Conservation (phyloP, 164 flowering plant species). For the Amborella trichopoda region DNA sequence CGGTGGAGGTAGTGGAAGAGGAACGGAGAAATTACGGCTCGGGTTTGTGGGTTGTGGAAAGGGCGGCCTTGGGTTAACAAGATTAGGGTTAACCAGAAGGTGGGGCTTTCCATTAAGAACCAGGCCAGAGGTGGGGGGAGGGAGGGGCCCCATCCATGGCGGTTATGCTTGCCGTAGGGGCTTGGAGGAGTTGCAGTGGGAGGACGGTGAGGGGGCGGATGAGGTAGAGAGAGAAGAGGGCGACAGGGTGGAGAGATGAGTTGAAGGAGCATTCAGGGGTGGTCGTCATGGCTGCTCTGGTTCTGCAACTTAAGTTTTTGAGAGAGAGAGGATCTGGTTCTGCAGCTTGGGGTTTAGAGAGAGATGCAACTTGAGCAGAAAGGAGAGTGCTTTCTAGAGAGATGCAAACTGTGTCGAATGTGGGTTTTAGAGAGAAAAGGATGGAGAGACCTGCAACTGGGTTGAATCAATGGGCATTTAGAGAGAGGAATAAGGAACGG, state of each 20-base stretch:
- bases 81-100: slow-evolving; percentile 53
- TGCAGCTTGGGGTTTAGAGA: too few species aligned
- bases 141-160: slow-evolving; percentile 73
- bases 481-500: too few species aligned
- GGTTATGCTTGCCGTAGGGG: slow-evolving; percentile 86
- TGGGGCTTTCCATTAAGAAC: slow-evolving; percentile 87
- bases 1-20: slow-evolving; percentile 83
- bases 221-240: slow-evolving; percentile 31
- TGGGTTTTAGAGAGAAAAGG: too few species aligned
- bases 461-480: too few species aligned
- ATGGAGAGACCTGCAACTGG: too few species aligned
- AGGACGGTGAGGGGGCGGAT: slow-evolving; percentile 41
- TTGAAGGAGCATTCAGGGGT: slow-evolving; percentile 17
- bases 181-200: slow-evolving; percentile 47
- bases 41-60: slow-evolving; percentile 29
- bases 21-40: slow-evolving; percentile 41
- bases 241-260: slow-evolving; percentile 22
- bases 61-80: slow-evolving; percentile 55
- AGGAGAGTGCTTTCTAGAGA: too few species aligned
- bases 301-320: too few species aligned
- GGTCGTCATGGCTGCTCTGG: too few species aligned
- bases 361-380: too few species aligned
- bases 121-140: slow-evolving; percentile 58
- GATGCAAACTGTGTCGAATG: too few species aligned
- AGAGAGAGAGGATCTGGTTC: too few species aligned